A percentile compares a stretch with the other conserved stretches of the same genome.
Conservation (phyloP, 2,329 filamentous ascomycete genomes). For the Bipolaris oryzae region DNA sequence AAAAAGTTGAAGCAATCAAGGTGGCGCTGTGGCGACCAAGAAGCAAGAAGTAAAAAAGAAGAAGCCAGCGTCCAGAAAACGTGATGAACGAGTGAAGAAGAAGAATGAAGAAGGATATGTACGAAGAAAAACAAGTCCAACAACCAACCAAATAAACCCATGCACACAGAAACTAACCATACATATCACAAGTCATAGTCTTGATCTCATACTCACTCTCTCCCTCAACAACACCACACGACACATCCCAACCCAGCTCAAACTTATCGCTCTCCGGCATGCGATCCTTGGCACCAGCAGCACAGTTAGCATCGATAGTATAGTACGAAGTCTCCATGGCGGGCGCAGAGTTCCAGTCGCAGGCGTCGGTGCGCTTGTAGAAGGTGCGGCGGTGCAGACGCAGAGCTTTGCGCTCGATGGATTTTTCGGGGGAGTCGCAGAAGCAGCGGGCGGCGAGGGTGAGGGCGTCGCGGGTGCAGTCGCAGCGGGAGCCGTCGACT, state of each 20-base stretch:
- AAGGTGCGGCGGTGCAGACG: slow-evolving; percentile 39
- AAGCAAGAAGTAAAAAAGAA: background rate
- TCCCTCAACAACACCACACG: slow-evolving; percentile 47
- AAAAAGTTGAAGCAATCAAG: background rate
- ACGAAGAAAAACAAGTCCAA: slow-evolving; percentile 5
- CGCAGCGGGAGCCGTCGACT: slow-evolving; percentile 41
- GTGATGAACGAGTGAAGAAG: slow-evolving; percentile 18
- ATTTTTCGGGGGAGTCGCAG: slow-evolving; percentile 29
- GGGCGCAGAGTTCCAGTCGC: slow-evolving; percentile 49
- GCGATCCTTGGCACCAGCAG: slow-evolving; percentile 37
- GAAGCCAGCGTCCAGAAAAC: slow-evolving; percentile 14
- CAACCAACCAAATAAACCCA: background rate
- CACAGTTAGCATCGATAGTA: slow-evolving; percentile 48
- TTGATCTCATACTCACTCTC: slow-evolving; percentile 54
- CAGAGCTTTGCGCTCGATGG: slow-evolving; percentile 42
- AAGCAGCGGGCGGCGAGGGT: slow-evolving; percentile 31
- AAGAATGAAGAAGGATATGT: slow-evolving; percentile 6
- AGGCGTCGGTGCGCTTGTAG: slow-evolving; percentile 38
- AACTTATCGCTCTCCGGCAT: slow-evolving; percentile 31
- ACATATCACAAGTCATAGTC: slow-evolving; percentile 44
- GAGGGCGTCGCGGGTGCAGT: slow-evolving; percentile 29
- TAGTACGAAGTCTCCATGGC: slow-evolving; percentile 52
- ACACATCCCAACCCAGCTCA: slow-evolving; percentile 52
- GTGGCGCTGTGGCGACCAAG: background rate
- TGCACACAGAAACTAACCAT: slow-evolving; percentile 8